phyloP scores from a whole-genome alignment of 2,329 filamentous ascomycete species.

The Arthrobotrys iridis region DNA sequence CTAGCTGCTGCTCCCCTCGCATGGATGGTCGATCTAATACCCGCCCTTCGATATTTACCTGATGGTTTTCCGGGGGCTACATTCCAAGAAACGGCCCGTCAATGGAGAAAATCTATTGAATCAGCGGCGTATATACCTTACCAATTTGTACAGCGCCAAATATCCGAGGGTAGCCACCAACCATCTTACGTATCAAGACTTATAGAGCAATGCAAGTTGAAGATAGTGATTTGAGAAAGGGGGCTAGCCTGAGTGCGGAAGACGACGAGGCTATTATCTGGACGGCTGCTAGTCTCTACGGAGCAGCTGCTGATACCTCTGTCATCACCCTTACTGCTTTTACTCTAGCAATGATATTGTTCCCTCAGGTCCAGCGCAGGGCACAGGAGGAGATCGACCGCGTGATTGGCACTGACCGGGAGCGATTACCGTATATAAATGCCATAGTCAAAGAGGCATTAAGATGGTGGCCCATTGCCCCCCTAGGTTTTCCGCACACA shows the following conservation, averaged over 20 bases:
- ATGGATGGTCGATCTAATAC: constrained; percentile 45
- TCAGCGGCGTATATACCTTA: constrained; percentile 35
- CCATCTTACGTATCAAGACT: constrained; percentile 49
- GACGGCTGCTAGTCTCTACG: constrained; percentile 61
- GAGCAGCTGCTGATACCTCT: constrained; percentile 64
- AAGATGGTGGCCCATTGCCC: constrained; percentile 68
- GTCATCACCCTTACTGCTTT: constrained; percentile 63
- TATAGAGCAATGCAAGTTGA: constrained; percentile 25
- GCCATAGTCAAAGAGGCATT: constrained; percentile 69
- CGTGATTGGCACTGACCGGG: constrained; percentile 64
- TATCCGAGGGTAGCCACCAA: neutral
- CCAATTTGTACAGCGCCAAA: constrained; percentile 36
- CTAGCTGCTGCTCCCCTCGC: constrained; percentile 39
- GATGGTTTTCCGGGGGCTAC: constrained; percentile 43
- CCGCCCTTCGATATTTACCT: constrained; percentile 33
- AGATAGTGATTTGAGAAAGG: neutral
- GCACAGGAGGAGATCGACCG: constrained; percentile 66
- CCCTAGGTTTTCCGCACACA: constrained; percentile 65
- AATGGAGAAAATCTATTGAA: constrained; percentile 39
- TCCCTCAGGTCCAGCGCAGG: constrained; percentile 64
- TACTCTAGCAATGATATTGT: constrained; percentile 66
- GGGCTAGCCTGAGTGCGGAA: neutral
- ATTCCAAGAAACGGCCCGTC: constrained; percentile 42
- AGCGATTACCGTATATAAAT: constrained; percentile 66
- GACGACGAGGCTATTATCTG: constrained; percentile 48